These are phyloP conservation scores for Cyclotella sp. DNA, from an alignment of 108 stramenopile species.

Conservation along the genomic window DNA sequence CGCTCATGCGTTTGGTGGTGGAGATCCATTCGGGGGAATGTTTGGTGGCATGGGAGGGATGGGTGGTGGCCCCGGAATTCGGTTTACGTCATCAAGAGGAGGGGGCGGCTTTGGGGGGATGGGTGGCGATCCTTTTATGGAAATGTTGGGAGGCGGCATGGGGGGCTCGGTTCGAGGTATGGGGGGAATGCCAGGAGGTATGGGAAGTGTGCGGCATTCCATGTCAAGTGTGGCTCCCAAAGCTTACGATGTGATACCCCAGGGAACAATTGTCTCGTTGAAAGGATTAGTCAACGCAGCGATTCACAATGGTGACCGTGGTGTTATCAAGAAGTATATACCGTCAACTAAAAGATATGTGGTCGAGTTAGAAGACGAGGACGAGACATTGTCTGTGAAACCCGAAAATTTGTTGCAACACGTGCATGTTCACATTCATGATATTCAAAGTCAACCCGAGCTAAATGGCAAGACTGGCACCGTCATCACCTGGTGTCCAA, in stretches of 20 bases:
- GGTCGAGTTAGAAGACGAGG: slow-evolving; percentile 81
- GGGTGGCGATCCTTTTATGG: slow-evolving; percentile 48
- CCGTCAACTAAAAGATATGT: slow-evolving; percentile 71
- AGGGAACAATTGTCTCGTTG: slow-evolving; percentile 82
- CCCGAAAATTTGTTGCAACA: slow-evolving; percentile 84
- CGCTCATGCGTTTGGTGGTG: slow-evolving; percentile 79
- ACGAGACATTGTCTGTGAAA: slow-evolving; percentile 83
- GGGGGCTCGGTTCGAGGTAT: slow-evolving; percentile 51
- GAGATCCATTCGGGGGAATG: slow-evolving; percentile 84
- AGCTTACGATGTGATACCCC: slow-evolving; percentile 80
- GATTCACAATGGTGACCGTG: slow-evolving; percentile 85
- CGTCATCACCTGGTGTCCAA: slow-evolving; percentile 78
- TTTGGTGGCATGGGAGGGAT: slow-evolving; percentile 66
- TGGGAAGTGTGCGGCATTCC: slow-evolving; percentile 18
- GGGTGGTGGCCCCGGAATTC: slow-evolving; percentile 56
- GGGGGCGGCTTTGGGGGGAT: slow-evolving; percentile 46
- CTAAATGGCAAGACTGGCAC: slow-evolving; percentile 82
- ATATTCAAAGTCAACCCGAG: slow-evolving; percentile 79
- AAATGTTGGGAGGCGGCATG: slow-evolving; percentile 53
- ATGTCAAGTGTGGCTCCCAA: slow-evolving; percentile 47
- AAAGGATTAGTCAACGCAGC: slow-evolving; percentile 75
- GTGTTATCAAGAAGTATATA: slow-evolving; percentile 73
- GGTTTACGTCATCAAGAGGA: slow-evolving; percentile 29
- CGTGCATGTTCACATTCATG: slow-evolving; percentile 81
- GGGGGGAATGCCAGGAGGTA: slow-evolving; percentile 49